Base-by-base conservation (phyloP, 2,329 filamentous ascomycete genomes). In the Aspergillus floridensis region DNA sequence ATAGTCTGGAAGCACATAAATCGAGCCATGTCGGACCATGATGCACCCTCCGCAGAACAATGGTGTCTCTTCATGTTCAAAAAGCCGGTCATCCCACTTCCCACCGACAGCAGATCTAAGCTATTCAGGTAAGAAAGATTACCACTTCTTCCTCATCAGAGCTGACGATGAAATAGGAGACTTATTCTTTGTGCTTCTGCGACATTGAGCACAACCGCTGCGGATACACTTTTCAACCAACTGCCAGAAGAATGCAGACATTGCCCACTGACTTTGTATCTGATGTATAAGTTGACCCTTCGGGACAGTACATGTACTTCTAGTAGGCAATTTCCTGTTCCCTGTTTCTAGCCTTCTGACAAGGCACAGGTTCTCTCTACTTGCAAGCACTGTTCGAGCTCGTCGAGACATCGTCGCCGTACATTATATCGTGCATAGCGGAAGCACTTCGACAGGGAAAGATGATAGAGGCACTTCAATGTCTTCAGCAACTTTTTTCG, bases 1-100 rank as follows among this genome's bases (percentile, higher is more conserved):
- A 74, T 96, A 3, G 76, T 96, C 3, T 97, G 92, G 92, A 95
- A 92, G 74, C 84, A 82, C 26, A 80, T 90, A n/a, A 89, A 92
- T 55, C 74, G 79, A 1, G 79, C 80, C 14, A 86, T 84, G 62
- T 76, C 75, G 1, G 80, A 83, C 32, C 77, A 81, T 1, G 76
- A 85, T 16, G 84, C 83, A 57, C 77, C 80, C 2, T 64, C 79
- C 14, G 84, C 88, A 1, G 83, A 88, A 62, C 75, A 79, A 53
- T 97, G 91, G 92, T 96, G 91, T 66, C 80, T 74, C 7, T 71
- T 92, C 19, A 87, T 89, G 0, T 78, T 67, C 2, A 55, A 89
- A 12, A 88, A 92, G 68, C 71, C 78, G 0, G 68, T 91, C 0
- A 92, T 97, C 64, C 76, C 82, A 12, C 84, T 84, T 53, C 88